These are phyloP conservation scores for Microbotryum violaceum DNA, from an alignment of 1,284 basidiomycete species.

Conservation along the genomic window DNA sequence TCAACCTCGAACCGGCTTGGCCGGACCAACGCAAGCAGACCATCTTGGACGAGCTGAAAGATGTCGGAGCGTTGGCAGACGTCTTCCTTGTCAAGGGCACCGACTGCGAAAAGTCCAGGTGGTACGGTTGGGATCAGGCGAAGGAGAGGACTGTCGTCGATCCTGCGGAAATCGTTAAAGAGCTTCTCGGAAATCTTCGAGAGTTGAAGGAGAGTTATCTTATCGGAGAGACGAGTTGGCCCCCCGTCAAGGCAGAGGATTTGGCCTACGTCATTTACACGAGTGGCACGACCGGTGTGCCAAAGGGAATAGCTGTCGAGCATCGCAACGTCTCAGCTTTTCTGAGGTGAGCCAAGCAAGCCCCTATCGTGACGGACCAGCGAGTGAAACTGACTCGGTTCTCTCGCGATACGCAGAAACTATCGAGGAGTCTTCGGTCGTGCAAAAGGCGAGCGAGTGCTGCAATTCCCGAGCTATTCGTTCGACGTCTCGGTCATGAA, in stretches of 20 bases:
- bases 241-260: slow-evolving; percentile 4
- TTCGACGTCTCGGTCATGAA: slow-evolving; percentile 35
- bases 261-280: slow-evolving; percentile 34
- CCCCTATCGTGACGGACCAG: background rate
- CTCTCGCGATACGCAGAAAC: slow-evolving; percentile 14
- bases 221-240: background rate
- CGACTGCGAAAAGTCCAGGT: slow-evolving; percentile 11
- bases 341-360: slow-evolving; percentile 7
- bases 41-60: slow-evolving; percentile 19
- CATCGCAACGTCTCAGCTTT: slow-evolving; percentile 31
- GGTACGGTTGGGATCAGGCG: slow-evolving; percentile 2
- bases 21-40: slow-evolving; percentile 23
- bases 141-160: slow-evolving; percentile 6
- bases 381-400: background rate
- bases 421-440: slow-evolving; percentile 31
- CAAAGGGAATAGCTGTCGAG: slow-evolving; percentile 32
- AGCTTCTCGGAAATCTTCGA: background rate
- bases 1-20: slow-evolving; percentile 32
- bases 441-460: slow-evolving; percentile 23
- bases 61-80: slow-evolving; percentile 15
- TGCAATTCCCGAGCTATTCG: slow-evolving; percentile 33
- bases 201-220: slow-evolving; percentile 3
- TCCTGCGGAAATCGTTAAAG: background rate
- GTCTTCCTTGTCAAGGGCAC: slow-evolving; percentile 16
- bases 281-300: slow-evolving; percentile 32